phyloP scores from a whole-genome alignment of 352 stramenopile species.

The Phytopythium cucurbitacearum region DNA sequence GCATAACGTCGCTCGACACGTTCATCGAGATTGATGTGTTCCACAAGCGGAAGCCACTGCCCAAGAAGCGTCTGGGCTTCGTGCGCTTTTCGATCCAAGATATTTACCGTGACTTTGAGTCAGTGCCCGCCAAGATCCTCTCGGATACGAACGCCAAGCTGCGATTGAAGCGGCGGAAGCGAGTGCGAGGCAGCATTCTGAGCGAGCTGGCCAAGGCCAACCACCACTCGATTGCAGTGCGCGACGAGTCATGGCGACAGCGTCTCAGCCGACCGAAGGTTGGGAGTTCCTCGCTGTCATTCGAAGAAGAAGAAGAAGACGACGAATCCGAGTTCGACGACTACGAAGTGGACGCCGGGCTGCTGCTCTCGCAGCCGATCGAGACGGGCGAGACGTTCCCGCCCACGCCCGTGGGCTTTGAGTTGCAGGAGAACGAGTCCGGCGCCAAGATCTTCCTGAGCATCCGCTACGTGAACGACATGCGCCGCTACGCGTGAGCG shows the following conservation, averaged over 20 bases:
- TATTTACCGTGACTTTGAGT: conserved; percentile 81
- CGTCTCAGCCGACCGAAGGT: conserved; percentile 35
- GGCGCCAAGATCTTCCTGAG: conserved; percentile 70
- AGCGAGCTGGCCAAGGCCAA: conserved; percentile 48
- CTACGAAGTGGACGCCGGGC: conserved; percentile 59
- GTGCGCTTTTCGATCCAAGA: conserved; percentile 78
- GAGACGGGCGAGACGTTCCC: conserved; percentile 47
- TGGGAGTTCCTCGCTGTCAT: conserved; percentile 38
- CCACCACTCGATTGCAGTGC: conserved; percentile 41
- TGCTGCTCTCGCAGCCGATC: conserved; percentile 54
- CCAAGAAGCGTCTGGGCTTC: conserved; percentile 73
- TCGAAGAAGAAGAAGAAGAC: conserved; percentile 30
- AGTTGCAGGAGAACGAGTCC: conserved; percentile 42
- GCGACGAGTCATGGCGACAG: conserved; percentile 68
- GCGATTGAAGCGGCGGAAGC: conserved; percentile 74
- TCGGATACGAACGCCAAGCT: conserved; percentile 65
- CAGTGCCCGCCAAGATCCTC: conserved; percentile 67
- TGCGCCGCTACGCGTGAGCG: conserved; percentile 67
- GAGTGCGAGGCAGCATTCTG: conserved; percentile 76
- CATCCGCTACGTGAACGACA: conserved; percentile 86
- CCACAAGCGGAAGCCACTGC: conserved; percentile 84
- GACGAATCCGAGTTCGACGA: conserved; percentile 51
- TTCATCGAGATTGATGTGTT: conserved; percentile 76
- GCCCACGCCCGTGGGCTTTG: conserved; percentile 39
- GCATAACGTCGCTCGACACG: conserved; percentile 67